phyloP scores from a whole-genome alignment of 2,329 filamentous ascomycete species.

The Cladobotryum protrusum region DNA sequence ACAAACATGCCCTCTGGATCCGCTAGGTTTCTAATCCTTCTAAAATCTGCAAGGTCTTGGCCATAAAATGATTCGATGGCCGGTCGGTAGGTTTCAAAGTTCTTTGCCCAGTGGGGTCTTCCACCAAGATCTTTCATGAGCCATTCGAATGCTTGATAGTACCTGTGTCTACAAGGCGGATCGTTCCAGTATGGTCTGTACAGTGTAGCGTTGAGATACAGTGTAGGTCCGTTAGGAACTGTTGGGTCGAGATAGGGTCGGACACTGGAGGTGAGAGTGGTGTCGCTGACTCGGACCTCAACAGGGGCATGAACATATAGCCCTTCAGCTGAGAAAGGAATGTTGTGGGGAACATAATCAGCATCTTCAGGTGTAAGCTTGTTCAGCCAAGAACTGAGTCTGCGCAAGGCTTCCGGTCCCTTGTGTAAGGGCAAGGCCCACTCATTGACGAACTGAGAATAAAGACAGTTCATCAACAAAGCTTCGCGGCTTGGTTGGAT shows the following conservation, averaged over 20 bases:
- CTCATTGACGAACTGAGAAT: slow-evolving; percentile 97
- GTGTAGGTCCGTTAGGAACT: slow-evolving; percentile 58
- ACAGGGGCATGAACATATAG: slow-evolving; percentile 85
- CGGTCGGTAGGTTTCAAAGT: slow-evolving; percentile 59
- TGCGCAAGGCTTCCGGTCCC: slow-evolving; percentile 78
- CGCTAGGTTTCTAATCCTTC: slow-evolving; percentile 59
- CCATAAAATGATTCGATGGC: slow-evolving; percentile 67
- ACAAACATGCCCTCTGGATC: slow-evolving; percentile 84
- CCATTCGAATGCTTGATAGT: slow-evolving; percentile 88
- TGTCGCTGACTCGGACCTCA: slow-evolving; percentile 82
- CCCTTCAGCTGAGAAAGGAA: slow-evolving; percentile 73
- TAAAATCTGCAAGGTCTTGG: slow-evolving; percentile 58
- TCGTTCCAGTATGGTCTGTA: slow-evolving; percentile 77
- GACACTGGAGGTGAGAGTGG: slow-evolving; percentile 33
- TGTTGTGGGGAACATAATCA: slow-evolving; percentile 57
- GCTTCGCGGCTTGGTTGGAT: slow-evolving; percentile 75
- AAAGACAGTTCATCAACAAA: slow-evolving; percentile 92
- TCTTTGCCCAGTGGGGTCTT: slow-evolving; percentile 88
- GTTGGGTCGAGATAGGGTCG: slow-evolving; percentile 64
- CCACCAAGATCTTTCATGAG: slow-evolving; percentile 81
- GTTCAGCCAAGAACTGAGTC: slow-evolving; percentile 82
- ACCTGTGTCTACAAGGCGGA: slow-evolving; percentile 67
- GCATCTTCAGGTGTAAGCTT: slow-evolving; percentile 54
- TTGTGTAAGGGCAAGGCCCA: slow-evolving; percentile 86
- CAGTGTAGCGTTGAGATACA: slow-evolving; percentile 86